Evolutionary conservation across 169 alveolate species (phyloP).

Genomic region (Plasmodium inui): DNA sequence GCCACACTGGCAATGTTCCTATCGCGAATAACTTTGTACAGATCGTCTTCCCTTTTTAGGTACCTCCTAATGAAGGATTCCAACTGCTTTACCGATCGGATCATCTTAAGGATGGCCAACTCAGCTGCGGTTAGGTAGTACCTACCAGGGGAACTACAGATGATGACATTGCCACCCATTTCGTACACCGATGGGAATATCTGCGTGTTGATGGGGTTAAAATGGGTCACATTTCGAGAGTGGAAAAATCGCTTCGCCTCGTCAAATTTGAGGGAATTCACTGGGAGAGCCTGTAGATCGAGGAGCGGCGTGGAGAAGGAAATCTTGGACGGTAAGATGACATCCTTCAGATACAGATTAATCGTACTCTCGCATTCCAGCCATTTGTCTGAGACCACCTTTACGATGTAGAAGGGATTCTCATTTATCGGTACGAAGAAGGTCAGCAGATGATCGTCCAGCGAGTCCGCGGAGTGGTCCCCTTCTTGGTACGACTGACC

Average conservation of each 20-base stretch:
- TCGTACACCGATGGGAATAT: conserved; percentile 79
- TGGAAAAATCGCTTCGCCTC: conserved; percentile 88
- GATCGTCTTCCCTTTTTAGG: conserved; percentile 22
- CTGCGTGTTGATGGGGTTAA: conserved; percentile 82
- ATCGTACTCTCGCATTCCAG: conserved; percentile 83
- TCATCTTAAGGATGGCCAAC: conserved; percentile 6
- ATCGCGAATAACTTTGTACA: conserved; percentile 24
- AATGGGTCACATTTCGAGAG: conserved; percentile 45
- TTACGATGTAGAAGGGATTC: conserved; percentile 92
- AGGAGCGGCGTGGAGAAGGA: conserved; percentile 95
- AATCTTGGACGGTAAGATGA: conserved; percentile 94
- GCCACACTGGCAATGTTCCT: conserved; percentile 3
- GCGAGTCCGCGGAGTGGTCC: background rate
- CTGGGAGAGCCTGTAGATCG: conserved; percentile 96
- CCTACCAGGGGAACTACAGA: conserved; percentile 77
- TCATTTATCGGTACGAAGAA: conserved; percentile 98
- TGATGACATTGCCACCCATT: conserved; percentile 76
- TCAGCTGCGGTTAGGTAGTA: conserved; percentile 61
- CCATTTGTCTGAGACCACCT: conserved; percentile 96
- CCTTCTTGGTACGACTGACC: background rate
- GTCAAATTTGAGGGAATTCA: conserved; percentile 89
- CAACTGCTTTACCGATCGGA: conserved; percentile 4
- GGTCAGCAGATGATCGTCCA: conserved; percentile 89
- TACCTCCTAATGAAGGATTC: background rate
- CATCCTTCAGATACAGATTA: conserved; percentile 77